Conservation (phyloP, 495 filamentous ascomycete genomes). For the Hyaloscypha variabilis region DNA sequence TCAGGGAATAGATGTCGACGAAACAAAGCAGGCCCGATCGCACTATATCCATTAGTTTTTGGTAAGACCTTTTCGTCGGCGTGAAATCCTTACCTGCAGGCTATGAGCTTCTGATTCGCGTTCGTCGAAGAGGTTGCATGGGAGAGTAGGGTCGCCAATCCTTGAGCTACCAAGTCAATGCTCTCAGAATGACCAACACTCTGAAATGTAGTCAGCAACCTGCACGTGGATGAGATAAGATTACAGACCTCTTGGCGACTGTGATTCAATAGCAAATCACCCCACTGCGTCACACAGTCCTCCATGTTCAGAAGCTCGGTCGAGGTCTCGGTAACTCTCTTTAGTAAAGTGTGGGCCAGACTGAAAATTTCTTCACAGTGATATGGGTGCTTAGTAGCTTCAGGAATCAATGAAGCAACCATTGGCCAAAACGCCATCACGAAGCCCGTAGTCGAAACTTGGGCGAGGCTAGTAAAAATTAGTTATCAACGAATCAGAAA, state of each 20-base stretch:
- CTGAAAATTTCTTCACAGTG: conserved; percentile 48
- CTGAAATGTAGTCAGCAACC: conserved; percentile 26
- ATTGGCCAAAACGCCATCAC: conserved; percentile 51
- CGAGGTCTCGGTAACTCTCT: conserved; percentile 52
- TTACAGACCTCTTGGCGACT: conserved; percentile 31
- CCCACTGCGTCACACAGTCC: conserved; percentile 55
- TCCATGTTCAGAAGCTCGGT: conserved; percentile 53
- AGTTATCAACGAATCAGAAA: neutral
- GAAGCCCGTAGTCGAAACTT: conserved; percentile 38
- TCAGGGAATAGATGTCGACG: conserved; percentile 71
- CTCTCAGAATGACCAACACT: conserved; percentile 52
- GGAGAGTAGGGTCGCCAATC: conserved; percentile 47
- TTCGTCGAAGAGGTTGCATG: conserved; percentile 53
- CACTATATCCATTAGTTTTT: conserved; percentile 31
- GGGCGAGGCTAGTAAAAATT: conserved; percentile 22
- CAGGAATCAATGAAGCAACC: conserved; percentile 42
- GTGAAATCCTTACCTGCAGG: conserved; percentile 42
- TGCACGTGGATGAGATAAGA: neutral
- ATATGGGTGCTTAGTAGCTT: conserved; percentile 37
- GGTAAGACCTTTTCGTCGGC: neutral
- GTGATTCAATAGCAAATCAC: conserved; percentile 55
- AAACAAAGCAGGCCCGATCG: conserved; percentile 63
- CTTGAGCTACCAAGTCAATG: conserved; percentile 48
- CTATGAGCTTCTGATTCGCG: conserved; percentile 43
- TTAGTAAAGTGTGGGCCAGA: conserved; percentile 53